Evolutionary conservation across 305 asterid genomes (phyloP), one percentile per base, ranked within the genome.

Genomic region (Stenogyne calaminthoides): DNA sequence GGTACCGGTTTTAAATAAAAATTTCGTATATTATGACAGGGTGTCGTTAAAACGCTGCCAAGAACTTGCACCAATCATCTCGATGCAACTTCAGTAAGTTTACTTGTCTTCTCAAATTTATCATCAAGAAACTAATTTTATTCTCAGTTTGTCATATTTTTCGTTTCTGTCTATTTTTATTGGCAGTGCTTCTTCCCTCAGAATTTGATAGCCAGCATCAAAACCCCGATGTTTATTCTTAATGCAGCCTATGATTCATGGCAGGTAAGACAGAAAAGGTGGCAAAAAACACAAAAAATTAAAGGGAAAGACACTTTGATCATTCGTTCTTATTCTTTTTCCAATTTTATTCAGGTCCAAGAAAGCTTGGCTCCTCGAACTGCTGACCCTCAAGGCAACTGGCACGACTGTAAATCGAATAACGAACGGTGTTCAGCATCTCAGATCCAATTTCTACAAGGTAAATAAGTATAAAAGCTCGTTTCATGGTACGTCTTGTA

Each of bases 111-210:
- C 6, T 34, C 16, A 36, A 63, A 39, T 5, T 63, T 63, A 32
- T 63, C 19, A 8, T 18, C 32, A 15, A 0, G 32, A 19, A 63
- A 39, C 34, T 9, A 11, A 36, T 51, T 54, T n/a, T 49, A 9
- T 64, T 73, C 25, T 52, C 16, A 22, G 25, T 27, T 61, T 47
- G 18, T 61, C 12, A 18, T 79, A 42, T 61, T 36, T n/a, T 22
- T 58, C 67, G 62, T 51, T 10, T 51, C 5, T 15, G 0, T 14
- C 20, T 70, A 51, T 75, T 47, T 54, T 60, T 59, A 47, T 73
- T 62, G n/a, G 71, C 91, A 95, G 98, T 95, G 99, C 78, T 95
- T 95, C 91, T 95, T 95, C 86, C 99, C 98, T 16, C 93, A 95
- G 85, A 89, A 95, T 76, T 65, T 90, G 70, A 87, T 95, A 25